Evolutionary conservation across 202 grass and related monocot genomes (phyloP).

Genomic region (Carex arenaria): DNA sequence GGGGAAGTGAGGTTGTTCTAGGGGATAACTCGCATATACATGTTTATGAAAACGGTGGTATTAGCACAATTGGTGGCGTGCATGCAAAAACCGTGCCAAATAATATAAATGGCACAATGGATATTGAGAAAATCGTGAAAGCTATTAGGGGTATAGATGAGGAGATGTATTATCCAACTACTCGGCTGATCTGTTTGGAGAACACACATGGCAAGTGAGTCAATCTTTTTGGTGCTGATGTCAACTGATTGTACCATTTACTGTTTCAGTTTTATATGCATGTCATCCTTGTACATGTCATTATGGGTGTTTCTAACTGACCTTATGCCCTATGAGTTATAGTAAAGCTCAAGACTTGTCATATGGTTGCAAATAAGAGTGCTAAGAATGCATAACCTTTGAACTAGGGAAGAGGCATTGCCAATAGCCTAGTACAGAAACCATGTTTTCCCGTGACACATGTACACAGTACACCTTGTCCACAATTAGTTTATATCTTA

Average conservation of each 20-base stretch:
- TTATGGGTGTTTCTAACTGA: not conserved
- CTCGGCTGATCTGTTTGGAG: slow-evolving; percentile 88
- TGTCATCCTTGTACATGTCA: not conserved
- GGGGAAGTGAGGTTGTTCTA: slow-evolving; percentile 89
- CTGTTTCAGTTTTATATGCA: not conserved
- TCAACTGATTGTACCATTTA: not conserved
- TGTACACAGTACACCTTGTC: not conserved
- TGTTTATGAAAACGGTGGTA: slow-evolving; percentile 88
- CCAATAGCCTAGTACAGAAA: not conserved
- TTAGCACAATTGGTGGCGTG: slow-evolving; percentile 72
- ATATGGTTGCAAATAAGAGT: not conserved
- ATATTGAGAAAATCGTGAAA: slow-evolving; percentile 47
- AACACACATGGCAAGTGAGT: slow-evolving; percentile 96
- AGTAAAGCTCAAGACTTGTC: not conserved
- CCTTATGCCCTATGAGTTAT: not conserved
- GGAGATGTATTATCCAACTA: slow-evolving; percentile 62
- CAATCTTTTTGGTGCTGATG: not conserved
- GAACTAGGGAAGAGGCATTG: not conserved
- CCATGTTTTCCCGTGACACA: not conserved
- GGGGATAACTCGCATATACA: slow-evolving; percentile 89
- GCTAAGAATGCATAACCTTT: not conserved
- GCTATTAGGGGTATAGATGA: slow-evolving; percentile 50
- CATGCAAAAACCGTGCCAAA: slow-evolving; percentile 69
- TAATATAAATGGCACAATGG: slow-evolving; percentile 82
- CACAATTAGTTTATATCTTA: not conserved